phyloP scores from a whole-genome alignment of 257 asterid species.

The Buddleja alternifolia region DNA sequence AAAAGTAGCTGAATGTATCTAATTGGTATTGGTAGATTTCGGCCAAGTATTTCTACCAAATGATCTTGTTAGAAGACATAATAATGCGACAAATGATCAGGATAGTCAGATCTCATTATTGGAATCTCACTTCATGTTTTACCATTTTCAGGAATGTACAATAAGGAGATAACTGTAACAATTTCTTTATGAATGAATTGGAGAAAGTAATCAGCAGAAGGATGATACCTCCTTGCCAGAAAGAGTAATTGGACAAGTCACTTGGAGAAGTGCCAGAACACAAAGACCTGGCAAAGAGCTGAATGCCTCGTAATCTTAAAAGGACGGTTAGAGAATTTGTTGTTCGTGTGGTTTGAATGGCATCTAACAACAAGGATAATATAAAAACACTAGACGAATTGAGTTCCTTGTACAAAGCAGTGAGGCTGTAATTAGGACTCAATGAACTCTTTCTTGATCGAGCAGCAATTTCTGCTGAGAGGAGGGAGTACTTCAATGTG shows the following conservation, averaged over 20 bases:
- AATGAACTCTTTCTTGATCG: slow-evolving; percentile 70
- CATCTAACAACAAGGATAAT: slow-evolving; percentile 73
- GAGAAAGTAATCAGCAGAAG: slow-evolving; percentile 7
- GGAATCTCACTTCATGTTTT: slow-evolving; percentile 1
- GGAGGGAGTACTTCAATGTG: slow-evolving; percentile 80
- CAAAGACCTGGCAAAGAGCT: slow-evolving; percentile 73
- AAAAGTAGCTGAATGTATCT: neutral
- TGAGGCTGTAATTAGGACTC: slow-evolving; percentile 67
- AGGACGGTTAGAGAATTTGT: slow-evolving; percentile 55
- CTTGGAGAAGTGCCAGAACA: slow-evolving; percentile 46
- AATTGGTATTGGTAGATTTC: neutral
- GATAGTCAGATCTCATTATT: no score
- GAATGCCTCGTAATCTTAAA: slow-evolving; percentile 72
- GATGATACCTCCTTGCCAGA: slow-evolving; percentile 53
- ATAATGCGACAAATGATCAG: no score
- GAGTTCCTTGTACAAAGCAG: slow-evolving; percentile 69
- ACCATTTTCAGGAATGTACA: neutral
- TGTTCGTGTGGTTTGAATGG: slow-evolving; percentile 58
- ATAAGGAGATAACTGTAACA: slow-evolving; percentile 9
- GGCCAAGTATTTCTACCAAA: neutral
- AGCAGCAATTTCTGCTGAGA: slow-evolving; percentile 83
- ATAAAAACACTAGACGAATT: slow-evolving; percentile 82
- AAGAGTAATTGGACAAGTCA: slow-evolving; percentile 31
- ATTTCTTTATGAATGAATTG: neutral
- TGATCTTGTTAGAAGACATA: neutral